Conservation (phyloP, 1,284 basidiomycete genomes). For the Polyporus tsugae region DNA sequence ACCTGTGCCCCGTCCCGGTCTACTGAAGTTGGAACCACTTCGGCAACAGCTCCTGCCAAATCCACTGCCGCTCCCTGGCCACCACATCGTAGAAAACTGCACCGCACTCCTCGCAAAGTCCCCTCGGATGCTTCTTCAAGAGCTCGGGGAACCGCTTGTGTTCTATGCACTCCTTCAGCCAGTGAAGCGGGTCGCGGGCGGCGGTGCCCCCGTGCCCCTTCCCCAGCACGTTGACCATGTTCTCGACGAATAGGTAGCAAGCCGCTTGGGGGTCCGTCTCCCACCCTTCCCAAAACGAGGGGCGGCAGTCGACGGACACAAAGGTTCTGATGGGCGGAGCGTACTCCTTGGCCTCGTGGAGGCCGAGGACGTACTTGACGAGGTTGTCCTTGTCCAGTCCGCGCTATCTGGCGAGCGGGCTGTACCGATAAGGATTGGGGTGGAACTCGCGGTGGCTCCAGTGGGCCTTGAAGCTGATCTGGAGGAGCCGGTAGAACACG, state of each 20-base stretch:
- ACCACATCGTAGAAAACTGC: not conserved
- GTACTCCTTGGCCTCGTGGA: not conserved
- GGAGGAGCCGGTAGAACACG: constrained; percentile 66
- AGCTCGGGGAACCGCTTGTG: not conserved
- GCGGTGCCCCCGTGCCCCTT: not conserved
- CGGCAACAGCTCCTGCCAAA: not conserved
- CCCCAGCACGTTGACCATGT: not conserved
- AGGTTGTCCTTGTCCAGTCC: constrained; percentile 23
- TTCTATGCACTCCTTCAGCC: not conserved
- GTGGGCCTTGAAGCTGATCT: constrained; percentile 15
- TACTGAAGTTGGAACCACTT: not conserved
- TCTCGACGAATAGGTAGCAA: not conserved
- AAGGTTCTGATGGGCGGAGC: not conserved
- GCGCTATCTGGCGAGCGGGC: constrained; percentile 22
- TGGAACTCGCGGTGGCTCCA: constrained; percentile 15
- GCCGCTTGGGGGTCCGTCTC: not conserved
- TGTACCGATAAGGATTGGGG: not conserved
- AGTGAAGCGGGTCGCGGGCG: not conserved
- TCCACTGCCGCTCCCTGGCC: not conserved
- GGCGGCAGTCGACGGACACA: not conserved
- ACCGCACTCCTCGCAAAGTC: not conserved
- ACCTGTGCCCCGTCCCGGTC: not conserved
- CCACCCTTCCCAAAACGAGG: not conserved
- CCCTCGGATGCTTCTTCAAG: not conserved
- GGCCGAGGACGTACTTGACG: constrained; percentile 22